These are phyloP conservation scores for Microdochium paspali DNA, from an alignment of 2,329 filamentous ascomycete species.

Conservation along the genomic window DNA sequence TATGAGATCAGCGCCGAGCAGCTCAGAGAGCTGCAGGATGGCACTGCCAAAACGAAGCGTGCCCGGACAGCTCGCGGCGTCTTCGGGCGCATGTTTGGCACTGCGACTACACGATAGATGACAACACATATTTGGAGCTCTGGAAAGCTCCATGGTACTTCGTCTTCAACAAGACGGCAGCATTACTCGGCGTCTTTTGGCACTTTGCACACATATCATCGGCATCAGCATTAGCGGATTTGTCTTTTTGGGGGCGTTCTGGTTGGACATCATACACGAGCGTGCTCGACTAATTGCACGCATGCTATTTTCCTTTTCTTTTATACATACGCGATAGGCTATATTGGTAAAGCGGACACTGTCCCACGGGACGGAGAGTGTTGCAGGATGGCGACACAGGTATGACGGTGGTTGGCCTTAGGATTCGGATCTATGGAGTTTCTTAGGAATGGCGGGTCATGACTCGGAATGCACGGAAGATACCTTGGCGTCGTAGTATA, in stretches of 20 bases:
- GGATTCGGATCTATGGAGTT: not conserved
- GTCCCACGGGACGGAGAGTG: not conserved
- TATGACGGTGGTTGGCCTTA: not conserved
- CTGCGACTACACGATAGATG: not conserved
- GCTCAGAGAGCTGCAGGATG: constrained; percentile 38
- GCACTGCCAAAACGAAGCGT: constrained; percentile 35
- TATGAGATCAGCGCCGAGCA: constrained; percentile 48
- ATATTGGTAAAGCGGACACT: not conserved
- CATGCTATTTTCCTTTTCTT: not conserved
- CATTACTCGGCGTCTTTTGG: not conserved
- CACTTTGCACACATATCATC: not conserved
- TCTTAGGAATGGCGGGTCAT: not conserved
- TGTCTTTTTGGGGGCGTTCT: not conserved
- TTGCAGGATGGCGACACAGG: not conserved
- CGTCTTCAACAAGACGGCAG: not conserved
- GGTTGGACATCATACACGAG: not conserved
- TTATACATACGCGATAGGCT: not conserved
- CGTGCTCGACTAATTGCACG: not conserved
- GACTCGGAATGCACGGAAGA: not conserved
- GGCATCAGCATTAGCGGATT: not conserved
- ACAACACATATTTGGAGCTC: too few species aligned
- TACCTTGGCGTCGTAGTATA: not conserved
- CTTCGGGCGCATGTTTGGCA: constrained; percentile 44
- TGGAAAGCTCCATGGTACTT: not conserved
- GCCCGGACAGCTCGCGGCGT: constrained; percentile 36